Percentiles rank a stretch among this genome's conserved stretches.
Evolutionary conservation across 129 eudicot genomes (phyloP).

Genomic region (Smallanthus sonchifolius): DNA sequence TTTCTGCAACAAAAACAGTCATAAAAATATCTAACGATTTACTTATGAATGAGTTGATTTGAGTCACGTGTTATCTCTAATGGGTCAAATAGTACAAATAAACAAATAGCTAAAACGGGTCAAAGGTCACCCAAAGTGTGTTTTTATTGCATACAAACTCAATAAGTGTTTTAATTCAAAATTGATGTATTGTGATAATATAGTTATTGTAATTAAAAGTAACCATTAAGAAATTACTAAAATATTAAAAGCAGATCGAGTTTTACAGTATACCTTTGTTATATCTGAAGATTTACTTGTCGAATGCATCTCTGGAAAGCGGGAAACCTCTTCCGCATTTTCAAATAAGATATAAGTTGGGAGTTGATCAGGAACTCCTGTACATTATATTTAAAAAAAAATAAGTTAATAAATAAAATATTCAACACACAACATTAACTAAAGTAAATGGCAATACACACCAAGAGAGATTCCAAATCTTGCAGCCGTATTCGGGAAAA

Average conservation of each 20-base stretch:
- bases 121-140: background rate
- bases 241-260: background rate
- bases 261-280: constrained; percentile 54
- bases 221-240: background rate
- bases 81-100: background rate
- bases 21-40: background rate
- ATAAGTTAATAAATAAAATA: constrained; percentile 5
- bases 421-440: background rate
- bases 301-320: constrained; percentile 56
- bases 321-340: constrained; percentile 56
- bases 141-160: background rate
- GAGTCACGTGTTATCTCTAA: background rate
- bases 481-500: constrained; percentile 84
- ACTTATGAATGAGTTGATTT: background rate
- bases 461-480: constrained; percentile 82
- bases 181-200: background rate
- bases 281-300: constrained; percentile 46
- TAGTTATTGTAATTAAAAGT: background rate
- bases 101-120: background rate
- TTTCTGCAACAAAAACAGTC: constrained; percentile 55
- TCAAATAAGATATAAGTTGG: constrained; percentile 77
- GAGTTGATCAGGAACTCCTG: constrained; percentile 67
- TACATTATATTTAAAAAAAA: constrained; percentile 1
- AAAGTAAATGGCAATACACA: constrained; percentile 19
- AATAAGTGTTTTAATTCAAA: background rate